phyloP scores from a whole-genome alignment of 345 rosid genomes.

The Salix caprea region DNA sequence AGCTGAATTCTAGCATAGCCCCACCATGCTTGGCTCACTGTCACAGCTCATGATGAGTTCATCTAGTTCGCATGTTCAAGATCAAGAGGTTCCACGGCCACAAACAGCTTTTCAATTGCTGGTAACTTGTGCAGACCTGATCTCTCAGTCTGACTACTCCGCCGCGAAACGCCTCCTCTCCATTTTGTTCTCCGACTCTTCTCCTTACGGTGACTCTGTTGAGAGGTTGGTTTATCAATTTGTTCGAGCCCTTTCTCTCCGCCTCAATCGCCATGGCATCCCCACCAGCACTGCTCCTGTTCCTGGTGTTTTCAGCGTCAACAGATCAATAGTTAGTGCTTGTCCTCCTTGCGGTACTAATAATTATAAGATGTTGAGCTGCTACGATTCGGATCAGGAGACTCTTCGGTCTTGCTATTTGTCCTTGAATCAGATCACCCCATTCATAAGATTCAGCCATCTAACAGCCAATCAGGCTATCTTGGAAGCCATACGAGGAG shows the following conservation, averaged over 20 bases:
- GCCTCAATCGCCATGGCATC: conserved; percentile 38
- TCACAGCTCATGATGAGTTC: conserved; percentile 24
- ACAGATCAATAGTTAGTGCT: not conserved
- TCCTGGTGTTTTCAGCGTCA: not conserved
- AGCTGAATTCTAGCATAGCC: not conserved
- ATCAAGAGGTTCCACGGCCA: conserved; percentile 12
- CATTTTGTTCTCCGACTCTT: conserved; percentile 48
- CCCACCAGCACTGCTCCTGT: not conserved
- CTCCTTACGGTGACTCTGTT: conserved; percentile 75
- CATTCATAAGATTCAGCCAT: conserved; percentile 81
- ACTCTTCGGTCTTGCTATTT: conserved; percentile 67
- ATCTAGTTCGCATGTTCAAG: conserved; percentile 24
- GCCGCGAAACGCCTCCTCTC: conserved; percentile 66
- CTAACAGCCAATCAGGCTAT: conserved; percentile 94
- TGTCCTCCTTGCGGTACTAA: not conserved
- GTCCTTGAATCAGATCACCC: conserved; percentile 79
- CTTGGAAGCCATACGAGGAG: conserved; percentile 59
- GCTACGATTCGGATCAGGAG: not conserved
- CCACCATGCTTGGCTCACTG: not conserved
- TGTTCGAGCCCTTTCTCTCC: conserved; percentile 67
- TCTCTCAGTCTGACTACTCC: conserved; percentile 66
- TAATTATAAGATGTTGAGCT: not conserved
- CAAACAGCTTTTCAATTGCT: conserved; percentile 53
- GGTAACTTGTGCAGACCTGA: conserved; percentile 56
- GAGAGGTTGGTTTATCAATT: conserved; percentile 73